These are phyloP conservation scores for Monosporascus cannonballus DNA, from an alignment of 2,329 filamentous ascomycete genomes.

Conservation along the genomic window DNA sequence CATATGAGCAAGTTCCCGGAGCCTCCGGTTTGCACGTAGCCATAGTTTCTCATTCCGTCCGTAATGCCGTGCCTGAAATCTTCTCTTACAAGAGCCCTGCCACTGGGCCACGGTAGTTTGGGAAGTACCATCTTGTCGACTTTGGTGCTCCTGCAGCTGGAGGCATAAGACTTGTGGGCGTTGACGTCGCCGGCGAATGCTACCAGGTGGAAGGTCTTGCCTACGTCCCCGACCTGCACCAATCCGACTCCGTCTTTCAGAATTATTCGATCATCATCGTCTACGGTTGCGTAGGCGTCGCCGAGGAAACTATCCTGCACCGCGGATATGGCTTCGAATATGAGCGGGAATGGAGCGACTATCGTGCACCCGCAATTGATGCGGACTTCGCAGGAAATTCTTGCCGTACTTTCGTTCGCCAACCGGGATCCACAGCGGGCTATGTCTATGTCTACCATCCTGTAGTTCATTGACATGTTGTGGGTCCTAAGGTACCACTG, in stretches of 20 bases:
- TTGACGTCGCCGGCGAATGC: constrained; percentile 15
- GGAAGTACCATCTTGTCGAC: constrained; percentile 2
- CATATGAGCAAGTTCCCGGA: constrained; percentile 9
- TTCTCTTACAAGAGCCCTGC: constrained; percentile 18
- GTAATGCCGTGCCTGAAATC: constrained; percentile 16
- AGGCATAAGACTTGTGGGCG: constrained; percentile 10
- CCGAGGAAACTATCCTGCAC: constrained; percentile 16
- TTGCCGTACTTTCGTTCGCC: constrained; percentile 14
- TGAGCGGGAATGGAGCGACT: constrained; percentile 13
- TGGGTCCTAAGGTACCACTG: constrained; percentile 9
- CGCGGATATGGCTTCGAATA: constrained; percentile 15
- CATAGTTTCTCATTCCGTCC: constrained; percentile 7
- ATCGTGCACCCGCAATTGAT: constrained; percentile 21
- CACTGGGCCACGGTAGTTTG: constrained; percentile 4
- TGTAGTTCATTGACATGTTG: constrained; percentile 18
- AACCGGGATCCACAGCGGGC: constrained; percentile 15
- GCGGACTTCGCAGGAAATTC: constrained; percentile 15
- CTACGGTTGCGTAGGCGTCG: constrained; percentile 1
- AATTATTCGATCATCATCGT: constrained; percentile 12
- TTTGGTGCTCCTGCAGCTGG: constrained; percentile 9
- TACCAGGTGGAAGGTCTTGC: constrained; percentile 16
- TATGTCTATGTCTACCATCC: constrained; percentile 4
- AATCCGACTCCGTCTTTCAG: constrained; percentile 18
- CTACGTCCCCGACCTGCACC: constrained; percentile 20
- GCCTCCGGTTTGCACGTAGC: constrained; percentile 5